These are phyloP conservation scores for Vitellaria paradoxa DNA, from an alignment of 179 eudicot genomes.

Conservation along the genomic window DNA sequence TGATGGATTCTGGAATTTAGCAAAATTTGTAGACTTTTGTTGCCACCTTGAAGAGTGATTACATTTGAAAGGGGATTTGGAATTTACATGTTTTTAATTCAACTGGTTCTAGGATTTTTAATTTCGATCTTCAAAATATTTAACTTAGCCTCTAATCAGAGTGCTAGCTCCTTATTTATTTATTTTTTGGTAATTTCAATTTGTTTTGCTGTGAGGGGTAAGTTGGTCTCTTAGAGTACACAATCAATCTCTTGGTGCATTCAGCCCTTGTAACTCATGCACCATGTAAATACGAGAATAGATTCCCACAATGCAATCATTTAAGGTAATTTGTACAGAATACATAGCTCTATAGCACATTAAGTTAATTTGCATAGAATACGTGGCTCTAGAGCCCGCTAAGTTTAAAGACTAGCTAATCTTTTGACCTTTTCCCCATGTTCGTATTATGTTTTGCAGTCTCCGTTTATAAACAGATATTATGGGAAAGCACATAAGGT, in stretches of 20 bases:
- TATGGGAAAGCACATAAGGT: conserved; percentile 82
- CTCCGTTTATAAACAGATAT: conserved; percentile 78
- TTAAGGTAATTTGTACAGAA: too few relatives aligned
- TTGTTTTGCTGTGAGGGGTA: not conserved
- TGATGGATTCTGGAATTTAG: not conserved
- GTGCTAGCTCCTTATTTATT: too few relatives aligned
- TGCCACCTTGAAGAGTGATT: not conserved
- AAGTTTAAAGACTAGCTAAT: not conserved
- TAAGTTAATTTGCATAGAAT: too few relatives aligned
- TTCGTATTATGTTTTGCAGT: conserved; percentile 42
- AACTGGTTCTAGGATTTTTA: not conserved
- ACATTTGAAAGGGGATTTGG: not conserved
- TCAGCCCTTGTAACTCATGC: not conserved
- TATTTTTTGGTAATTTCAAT: not conserved
- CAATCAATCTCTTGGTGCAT: too few relatives aligned
- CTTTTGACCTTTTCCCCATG: not conserved
- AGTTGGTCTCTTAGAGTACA: not conserved
- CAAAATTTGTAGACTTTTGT: not conserved
- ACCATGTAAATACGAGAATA: not conserved
- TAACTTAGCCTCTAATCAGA: not conserved
- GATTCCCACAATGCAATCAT: not conserved
- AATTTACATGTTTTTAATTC: not conserved
- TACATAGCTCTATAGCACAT: too few relatives aligned
- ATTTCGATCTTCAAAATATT: not conserved
- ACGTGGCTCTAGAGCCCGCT: too few relatives aligned